Evolutionary conservation across 352 stramenopile genomes (phyloP).

Genomic region (Thalassiosira mediterranea): DNA sequence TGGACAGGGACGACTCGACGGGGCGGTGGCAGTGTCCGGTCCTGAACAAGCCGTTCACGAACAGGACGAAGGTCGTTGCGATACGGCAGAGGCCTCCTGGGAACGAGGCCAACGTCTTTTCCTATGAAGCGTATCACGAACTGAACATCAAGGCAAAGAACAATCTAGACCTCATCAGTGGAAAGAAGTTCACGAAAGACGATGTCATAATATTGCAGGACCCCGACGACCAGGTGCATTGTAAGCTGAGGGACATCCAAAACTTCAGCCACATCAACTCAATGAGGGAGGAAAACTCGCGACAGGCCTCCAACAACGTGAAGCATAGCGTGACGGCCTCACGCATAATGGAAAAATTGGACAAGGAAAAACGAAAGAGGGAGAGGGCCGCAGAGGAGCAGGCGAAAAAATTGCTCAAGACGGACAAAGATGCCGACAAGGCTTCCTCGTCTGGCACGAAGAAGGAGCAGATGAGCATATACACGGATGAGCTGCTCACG

Average conservation of each 20-base stretch:
- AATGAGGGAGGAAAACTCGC: slow-evolving; percentile 82
- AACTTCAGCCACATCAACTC: slow-evolving; percentile 95
- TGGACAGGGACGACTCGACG: slow-evolving; percentile 84
- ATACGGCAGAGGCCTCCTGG: slow-evolving; percentile 63
- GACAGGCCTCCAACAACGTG: slow-evolving; percentile 65
- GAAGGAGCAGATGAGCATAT: slow-evolving; percentile 62
- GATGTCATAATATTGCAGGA: slow-evolving; percentile 96
- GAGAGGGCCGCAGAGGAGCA: slow-evolving; percentile 60
- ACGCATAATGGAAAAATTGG: slow-evolving; percentile 80
- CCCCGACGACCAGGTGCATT: slow-evolving; percentile 86
- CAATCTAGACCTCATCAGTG: slow-evolving; percentile 93
- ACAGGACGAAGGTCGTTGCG: slow-evolving; percentile 87
- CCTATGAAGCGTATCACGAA: slow-evolving; percentile 96
- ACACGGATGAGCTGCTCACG: slow-evolving; percentile 75
- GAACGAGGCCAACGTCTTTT: slow-evolving; percentile 93
- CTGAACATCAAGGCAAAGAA: slow-evolving; percentile 99
- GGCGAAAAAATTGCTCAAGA: slow-evolving; percentile 56
- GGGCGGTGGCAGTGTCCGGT: slow-evolving; percentile 91
- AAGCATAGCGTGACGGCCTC: slow-evolving; percentile 73
- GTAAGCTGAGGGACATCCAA: slow-evolving; percentile 92
- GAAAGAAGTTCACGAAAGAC: slow-evolving; percentile 83
- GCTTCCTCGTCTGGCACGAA: slow-evolving; percentile 9
- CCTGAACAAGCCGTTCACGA: slow-evolving; percentile 93
- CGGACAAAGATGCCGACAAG: slow-evolving; percentile 22
- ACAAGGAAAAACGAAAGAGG: slow-evolving; percentile 64